Evolutionary conservation across 2,329 filamentous ascomycete genomes (phyloP), one percentile per base, ranked within the genome.

Genomic region (Aspergillus hortae): DNA sequence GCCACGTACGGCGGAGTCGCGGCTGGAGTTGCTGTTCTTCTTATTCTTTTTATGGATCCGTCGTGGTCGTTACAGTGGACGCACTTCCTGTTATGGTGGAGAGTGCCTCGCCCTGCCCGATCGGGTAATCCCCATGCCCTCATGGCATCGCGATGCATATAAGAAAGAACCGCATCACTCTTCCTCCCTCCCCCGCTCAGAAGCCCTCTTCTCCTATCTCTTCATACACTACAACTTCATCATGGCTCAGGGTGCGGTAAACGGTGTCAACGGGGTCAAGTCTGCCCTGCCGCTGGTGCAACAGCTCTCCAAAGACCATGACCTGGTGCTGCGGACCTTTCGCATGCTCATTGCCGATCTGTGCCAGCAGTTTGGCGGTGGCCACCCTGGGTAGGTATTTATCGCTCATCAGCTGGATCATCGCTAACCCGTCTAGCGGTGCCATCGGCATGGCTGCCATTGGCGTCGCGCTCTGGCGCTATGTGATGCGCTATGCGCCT

Each of bases 281-380:
- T 61, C 59, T 6, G 56, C 61, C 17, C 19, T 61, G 41, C 54
- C 61, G 33, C 45, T 63, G 46, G 52, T 61, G 14, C 58, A 55
- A 40, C 56, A 59, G 44, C 49, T 62, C 6, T 60, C 58, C 21
- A 59, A 62, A 49, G 58, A 66, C 19, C 63, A 75, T 57, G 77
- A 83, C 45, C 64, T 80, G 17, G 81, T 85, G 2, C 68, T 88
- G 46, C 78, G 77, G 59, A 81, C 80, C 5, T 86, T 87, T 62
- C 75, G 85, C 49, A 72, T 80, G 46, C 69, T 88, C 27, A 84
- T 88, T 53, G 83, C 85, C 42, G 86, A 89, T 63, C 69, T 89
- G 3, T 88, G 84, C 61, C 79, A 88, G 64, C 85, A 88, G 57
- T 89, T 87, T 68, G 82, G 82, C 56, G 84, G 84, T 33, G 86